Evolutionary conservation across 2,329 filamentous ascomycete genomes (phyloP).

Genomic region (Monilinia fructicola): DNA sequence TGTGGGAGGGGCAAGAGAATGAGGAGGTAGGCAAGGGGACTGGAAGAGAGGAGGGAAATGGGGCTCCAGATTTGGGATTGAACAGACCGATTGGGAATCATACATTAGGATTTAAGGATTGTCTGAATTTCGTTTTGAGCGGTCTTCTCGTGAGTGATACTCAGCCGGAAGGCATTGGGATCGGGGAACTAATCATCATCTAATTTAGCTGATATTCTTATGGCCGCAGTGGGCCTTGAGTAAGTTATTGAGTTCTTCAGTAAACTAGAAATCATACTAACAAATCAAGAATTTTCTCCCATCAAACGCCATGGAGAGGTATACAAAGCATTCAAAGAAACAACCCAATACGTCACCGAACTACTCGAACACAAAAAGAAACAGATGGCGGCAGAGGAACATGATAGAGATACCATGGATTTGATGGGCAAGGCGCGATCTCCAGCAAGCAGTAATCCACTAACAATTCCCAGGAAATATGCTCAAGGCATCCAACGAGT

Average conservation of each 20-base stretch:
- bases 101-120: conserved; percentile 51
- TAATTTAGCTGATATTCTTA: conserved; percentile 33
- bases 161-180: background rate
- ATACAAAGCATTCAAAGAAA: conserved; percentile 47
- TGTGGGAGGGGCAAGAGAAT: conserved; percentile 42
- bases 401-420: conserved; percentile 34
- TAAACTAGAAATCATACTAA: background rate
- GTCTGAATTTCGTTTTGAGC: conserved; percentile 49
- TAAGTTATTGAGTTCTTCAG: conserved; percentile 28
- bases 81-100: conserved; percentile 2
- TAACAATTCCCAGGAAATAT: conserved; percentile 27
- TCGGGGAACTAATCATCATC: background rate
- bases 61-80: conserved; percentile 5
- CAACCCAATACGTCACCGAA: conserved; percentile 52
- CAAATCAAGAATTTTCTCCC: conserved; percentile 37
- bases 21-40: background rate
- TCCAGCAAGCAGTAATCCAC: too few relatives aligned
- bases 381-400: conserved; percentile 31
- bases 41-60: background rate
- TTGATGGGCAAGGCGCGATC: conserved; percentile 28
- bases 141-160: conserved; percentile 41
- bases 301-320: conserved; percentile 45
- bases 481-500: conserved; percentile 31
- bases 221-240: conserved; percentile 47
- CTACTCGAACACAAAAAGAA: conserved; percentile 44